phyloP scores from a whole-genome alignment of 306 rosid species.

The Cicer chorassanicum region DNA sequence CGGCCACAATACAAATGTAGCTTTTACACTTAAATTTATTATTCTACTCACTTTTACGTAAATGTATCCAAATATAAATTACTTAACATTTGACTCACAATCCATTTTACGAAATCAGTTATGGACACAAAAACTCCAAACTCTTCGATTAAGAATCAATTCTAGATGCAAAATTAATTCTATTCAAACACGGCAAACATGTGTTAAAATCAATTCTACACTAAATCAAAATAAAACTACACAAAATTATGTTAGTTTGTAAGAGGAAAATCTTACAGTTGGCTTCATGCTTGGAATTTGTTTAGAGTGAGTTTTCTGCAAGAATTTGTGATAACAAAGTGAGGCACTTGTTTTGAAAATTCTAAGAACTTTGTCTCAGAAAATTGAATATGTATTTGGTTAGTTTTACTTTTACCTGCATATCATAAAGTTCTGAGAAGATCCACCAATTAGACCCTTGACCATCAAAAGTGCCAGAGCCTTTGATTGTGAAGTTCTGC shows the following conservation, averaged over 20 bases:
- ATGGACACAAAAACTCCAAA: too few species aligned
- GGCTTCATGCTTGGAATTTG: conserved; percentile 67
- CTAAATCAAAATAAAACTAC: not conserved
- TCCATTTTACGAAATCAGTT: too few species aligned
- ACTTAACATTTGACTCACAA: too few species aligned
- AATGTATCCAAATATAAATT: too few species aligned
- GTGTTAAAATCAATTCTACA: too few species aligned
- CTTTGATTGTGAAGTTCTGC: conserved; percentile 77
- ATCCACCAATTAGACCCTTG: conserved; percentile 88
- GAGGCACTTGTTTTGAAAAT: conserved; percentile 10
- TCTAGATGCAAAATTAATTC: too few species aligned
- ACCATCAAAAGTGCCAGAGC: conserved; percentile 83
- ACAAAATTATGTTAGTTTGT: not conserved
- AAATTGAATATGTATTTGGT: not conserved
- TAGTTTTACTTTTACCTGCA: conserved; percentile 52
- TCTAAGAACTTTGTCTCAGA: conserved; percentile 4
- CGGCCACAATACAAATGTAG: too few species aligned
- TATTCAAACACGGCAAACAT: too few species aligned
- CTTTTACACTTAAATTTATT: too few species aligned
- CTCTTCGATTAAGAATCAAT: too few species aligned
- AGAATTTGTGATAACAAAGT: conserved; percentile 32
- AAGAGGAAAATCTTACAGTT: conserved; percentile 58
- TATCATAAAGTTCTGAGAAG: conserved; percentile 40
- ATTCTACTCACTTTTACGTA: too few species aligned
- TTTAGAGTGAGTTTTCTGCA: conserved; percentile 62